Percentiles rank a stretch among this genome's conserved stretches.
phyloP scores from a whole-genome alignment of 208 protist genomes.

The Trypanosoma theileri region DNA sequence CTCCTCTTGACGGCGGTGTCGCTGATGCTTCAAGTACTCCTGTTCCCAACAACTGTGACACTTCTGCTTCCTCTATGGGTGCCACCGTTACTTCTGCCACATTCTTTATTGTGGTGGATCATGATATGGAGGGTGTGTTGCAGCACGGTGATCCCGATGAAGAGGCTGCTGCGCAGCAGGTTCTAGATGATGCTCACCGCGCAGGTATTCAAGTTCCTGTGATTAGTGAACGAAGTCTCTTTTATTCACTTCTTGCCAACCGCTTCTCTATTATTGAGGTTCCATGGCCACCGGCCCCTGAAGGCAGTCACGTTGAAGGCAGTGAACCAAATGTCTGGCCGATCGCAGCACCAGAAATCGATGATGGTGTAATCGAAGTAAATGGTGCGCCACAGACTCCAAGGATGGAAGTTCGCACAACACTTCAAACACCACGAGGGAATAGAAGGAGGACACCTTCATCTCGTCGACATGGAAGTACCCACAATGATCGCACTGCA shows the following conservation, averaged over 20 bases:
- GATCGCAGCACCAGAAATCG: neutral
- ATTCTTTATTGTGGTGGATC: constrained; percentile 62
- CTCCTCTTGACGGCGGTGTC: no score
- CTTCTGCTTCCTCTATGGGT: no score
- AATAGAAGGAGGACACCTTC: neutral
- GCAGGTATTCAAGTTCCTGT: constrained; percentile 13
- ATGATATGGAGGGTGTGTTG: constrained; percentile 35
- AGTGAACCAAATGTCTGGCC: neutral
- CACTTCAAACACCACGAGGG: no score
- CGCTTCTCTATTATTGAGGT: constrained; percentile 17
- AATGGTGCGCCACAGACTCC: no score
- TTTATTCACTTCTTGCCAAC: constrained; percentile 30
- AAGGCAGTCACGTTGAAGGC: neutral
- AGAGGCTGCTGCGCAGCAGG: neutral
- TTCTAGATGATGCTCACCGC: constrained; percentile 8
- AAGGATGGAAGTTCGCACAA: no score
- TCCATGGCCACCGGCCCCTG: neutral
- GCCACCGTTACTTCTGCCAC: neutral
- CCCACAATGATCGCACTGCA: neutral
- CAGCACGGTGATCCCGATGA: neutral
- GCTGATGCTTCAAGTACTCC: no score
- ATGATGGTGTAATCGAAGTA: neutral
- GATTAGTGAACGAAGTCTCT: constrained; percentile 26
- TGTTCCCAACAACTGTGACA: no score
- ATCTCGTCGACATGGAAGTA: neutral